Base-by-base conservation (phyloP, 164 flowering plant species). In the Vitis cinerea region DNA sequence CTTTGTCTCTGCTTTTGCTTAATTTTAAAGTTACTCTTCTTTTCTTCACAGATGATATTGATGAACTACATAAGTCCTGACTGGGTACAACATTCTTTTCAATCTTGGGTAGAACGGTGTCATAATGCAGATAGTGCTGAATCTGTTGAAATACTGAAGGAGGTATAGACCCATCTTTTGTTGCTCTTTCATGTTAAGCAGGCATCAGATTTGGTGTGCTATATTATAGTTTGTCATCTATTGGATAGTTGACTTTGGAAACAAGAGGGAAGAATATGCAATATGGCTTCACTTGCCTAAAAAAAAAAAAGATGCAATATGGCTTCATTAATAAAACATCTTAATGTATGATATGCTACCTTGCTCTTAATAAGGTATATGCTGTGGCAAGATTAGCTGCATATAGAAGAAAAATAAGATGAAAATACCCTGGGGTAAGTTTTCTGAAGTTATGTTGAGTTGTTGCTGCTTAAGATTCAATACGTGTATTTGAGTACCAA, bases 51-150 rank as follows among this genome's bases (percentile, higher is more conserved):
- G 99, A 88, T 90, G 93, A 83, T 96, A 76, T 75, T 83, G 77
- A 79, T 75, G 55, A 73, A 65, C 54, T 92, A 69, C 72, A 55
- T 91, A n/a, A 78, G 81, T 77, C 71, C 86, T 63, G 73, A 73
- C 50, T 96, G 98, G 99, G 81, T 89, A 44, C 75, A 82, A 9
- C 69, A 78, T 72, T 89, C 95, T 59, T 83, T 77, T 69, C 71
- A 64, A 30, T 72, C 82, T 50, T 96, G 99, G 99, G 64, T 49
- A 48, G 76, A 81, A 50, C 79, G 70, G 30, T 96, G 98, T 79
- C 82, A 81, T 66, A 82, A 78, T 75, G 93, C 95, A 37, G 61
- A 78, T 47, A 88, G 86, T 85, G 98, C 99, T 57, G 97, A 88
- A 80, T 68, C 82, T 1, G 70, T 96, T 74, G 99, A 96, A 80